Percentiles rank a stretch among this genome's conserved stretches.
phyloP scores from a whole-genome alignment of 805 yeast genomes.

The Saccharomycopsis selenospora region DNA sequence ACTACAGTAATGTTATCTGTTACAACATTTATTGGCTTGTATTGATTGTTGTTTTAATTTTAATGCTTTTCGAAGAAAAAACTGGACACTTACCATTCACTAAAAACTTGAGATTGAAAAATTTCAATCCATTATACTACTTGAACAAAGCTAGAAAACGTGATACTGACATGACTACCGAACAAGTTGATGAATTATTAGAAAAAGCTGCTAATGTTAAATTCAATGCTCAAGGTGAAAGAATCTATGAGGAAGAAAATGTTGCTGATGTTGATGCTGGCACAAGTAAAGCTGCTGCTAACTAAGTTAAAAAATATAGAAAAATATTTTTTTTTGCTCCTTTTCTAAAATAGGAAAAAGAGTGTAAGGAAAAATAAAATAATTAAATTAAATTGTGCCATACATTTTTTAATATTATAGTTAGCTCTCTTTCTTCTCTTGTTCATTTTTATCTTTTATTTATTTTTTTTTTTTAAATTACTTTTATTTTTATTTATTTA shows the following conservation, averaged over 20 bases:
- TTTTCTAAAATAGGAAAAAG: no score
- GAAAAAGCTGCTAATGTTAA: slow-evolving; percentile 32
- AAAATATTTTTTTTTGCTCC: no score
- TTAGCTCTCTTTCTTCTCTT: no score
- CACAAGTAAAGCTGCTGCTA: not conserved
- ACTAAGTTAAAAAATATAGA: no score
- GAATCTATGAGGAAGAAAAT: slow-evolving; percentile 7
- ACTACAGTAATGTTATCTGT: slow-evolving; percentile 82
- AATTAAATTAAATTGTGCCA: no score
- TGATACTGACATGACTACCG: slow-evolving; percentile 37
- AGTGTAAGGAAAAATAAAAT: no score
- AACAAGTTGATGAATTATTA: slow-evolving; percentile 49
- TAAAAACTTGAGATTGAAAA: slow-evolving; percentile 40
- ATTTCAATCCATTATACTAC: slow-evolving; percentile 67
- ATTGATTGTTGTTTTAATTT: slow-evolving; percentile 44
- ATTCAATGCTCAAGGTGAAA: slow-evolving; percentile 33
- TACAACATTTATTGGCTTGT: slow-evolving; percentile 86
- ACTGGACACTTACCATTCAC: slow-evolving; percentile 71
- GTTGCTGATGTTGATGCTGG: not conserved
- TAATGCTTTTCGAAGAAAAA: slow-evolving; percentile 80
- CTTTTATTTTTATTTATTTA: no score
- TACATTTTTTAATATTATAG: no score
- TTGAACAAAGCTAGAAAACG: slow-evolving; percentile 60
- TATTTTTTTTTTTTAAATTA: no score
- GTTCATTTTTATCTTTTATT: no score